Conservation (phyloP, 2,329 filamentous ascomycete species). For the Ceratocystis lukuohia region DNA sequence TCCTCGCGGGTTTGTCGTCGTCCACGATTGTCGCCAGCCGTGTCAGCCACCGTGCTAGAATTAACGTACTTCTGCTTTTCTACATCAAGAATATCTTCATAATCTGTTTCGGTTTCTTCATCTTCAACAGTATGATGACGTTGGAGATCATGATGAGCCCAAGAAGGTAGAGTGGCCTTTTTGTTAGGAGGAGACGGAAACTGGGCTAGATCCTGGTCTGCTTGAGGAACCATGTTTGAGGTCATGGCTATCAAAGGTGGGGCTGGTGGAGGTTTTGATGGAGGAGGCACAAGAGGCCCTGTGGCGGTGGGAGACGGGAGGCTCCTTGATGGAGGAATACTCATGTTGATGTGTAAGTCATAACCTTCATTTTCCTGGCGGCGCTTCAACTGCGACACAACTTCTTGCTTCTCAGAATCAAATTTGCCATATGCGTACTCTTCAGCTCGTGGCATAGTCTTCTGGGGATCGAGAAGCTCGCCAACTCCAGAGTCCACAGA, state of each 20-base stretch:
- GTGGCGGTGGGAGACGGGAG: constrained; percentile 29
- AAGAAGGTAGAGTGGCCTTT: constrained; percentile 40
- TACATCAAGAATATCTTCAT: constrained; percentile 65
- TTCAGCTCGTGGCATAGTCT: constrained; percentile 46
- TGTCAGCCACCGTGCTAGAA: too few species aligned
- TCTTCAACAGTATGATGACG: constrained; percentile 34
- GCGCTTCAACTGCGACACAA: constrained; percentile 32
- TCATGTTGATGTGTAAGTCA: constrained; percentile 38
- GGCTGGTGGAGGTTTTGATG: constrained; percentile 36
- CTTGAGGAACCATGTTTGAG: constrained; percentile 32
- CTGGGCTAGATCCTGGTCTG: constrained; percentile 34
- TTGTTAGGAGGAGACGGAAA: constrained; percentile 48
- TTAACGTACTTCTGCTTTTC: constrained; percentile 28
- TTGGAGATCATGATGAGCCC: not conserved
- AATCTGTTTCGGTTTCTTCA: constrained; percentile 63
- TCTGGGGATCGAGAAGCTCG: constrained; percentile 42
- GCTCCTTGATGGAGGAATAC: constrained; percentile 43
- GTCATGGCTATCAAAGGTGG: constrained; percentile 29
- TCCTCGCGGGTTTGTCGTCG: constrained; percentile 76
- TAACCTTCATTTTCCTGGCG: constrained; percentile 34
- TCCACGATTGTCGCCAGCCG: constrained; percentile 48
- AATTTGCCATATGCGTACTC: constrained; percentile 46
- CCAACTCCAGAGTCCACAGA: constrained; percentile 36
- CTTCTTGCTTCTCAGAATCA: constrained; percentile 41
- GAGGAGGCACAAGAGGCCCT: constrained; percentile 38